A percentile compares a stretch with the other conserved stretches of the same genome.
Conservation (phyloP, 2,329 filamentous ascomycete genomes). For the Clonostachys byssicola region DNA sequence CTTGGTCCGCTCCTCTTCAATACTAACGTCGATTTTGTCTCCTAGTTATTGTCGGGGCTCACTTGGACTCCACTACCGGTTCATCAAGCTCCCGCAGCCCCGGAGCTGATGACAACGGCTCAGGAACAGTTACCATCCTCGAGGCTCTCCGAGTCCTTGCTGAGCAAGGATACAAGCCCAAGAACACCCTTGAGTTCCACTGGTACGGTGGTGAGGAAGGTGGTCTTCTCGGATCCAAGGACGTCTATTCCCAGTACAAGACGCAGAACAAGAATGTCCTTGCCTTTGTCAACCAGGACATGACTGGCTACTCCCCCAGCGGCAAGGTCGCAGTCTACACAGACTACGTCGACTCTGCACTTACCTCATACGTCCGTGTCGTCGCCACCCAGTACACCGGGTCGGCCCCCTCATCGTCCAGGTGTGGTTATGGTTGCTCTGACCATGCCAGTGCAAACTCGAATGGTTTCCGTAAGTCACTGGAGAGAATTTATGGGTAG, state of each 20-base stretch:
- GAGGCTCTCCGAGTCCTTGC: constrained; percentile 44
- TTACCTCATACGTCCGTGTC: constrained; percentile 30
- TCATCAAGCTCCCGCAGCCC: constrained; percentile 29
- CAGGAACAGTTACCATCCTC: constrained; percentile 40
- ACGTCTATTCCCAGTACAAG: constrained; percentile 35
- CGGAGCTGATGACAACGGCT: constrained; percentile 45
- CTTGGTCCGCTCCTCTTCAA: not conserved
- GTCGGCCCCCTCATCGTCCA: constrained; percentile 19
- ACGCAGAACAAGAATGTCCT: constrained; percentile 28
- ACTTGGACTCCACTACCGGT: constrained; percentile 39
- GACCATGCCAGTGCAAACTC: constrained; percentile 29
- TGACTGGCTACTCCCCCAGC: constrained; percentile 42
- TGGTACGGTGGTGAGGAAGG: constrained; percentile 46
- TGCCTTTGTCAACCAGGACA: constrained; percentile 45
- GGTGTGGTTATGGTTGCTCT: constrained; percentile 39
- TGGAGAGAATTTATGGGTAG: too few species aligned
- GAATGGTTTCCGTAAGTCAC: constrained; percentile 27
- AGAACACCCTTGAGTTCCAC: constrained; percentile 47
- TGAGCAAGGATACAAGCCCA: constrained; percentile 26
- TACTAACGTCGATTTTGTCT: not conserved
- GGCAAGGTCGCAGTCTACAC: constrained; percentile 38
- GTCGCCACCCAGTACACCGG: constrained; percentile 22
- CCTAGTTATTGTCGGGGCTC: constrained; percentile 32
- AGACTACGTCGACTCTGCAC: constrained; percentile 35
- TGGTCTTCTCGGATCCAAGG: constrained; percentile 39